Base-by-base conservation (phyloP, 805 yeast genomes). In the Lipomyces sp. region DNA sequence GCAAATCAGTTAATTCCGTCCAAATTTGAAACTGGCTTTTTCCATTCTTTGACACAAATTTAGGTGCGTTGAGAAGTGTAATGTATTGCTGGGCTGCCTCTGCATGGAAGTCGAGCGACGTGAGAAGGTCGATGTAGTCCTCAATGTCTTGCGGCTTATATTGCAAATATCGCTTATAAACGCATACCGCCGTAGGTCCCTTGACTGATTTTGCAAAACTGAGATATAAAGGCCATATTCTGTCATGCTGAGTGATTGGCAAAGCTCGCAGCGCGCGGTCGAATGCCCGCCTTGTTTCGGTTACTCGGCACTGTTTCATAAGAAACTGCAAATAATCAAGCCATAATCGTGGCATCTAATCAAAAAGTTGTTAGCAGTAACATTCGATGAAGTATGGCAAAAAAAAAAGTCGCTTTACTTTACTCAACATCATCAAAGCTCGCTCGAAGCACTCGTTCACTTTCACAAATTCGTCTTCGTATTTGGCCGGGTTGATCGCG, bases 151-250 rank as follows among this genome's bases (percentile, higher is more conserved):
- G 63, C 2, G 77, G 75, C 34, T 67, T 62, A 59, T 70, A 72
- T 59, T 69, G 66, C 4, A 76, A 59, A 65, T 78, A 82, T 50
- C 84, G 70, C 35, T 65, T 68, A 74, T 77, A 79, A 3, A 81
- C 73, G 10, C 57, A 32, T 33, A 78, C 78, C 0, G 76, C 79
- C 0, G 83, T 78, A 0, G 33, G 62, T 30, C 85, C 88, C 2
- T 82, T 83, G 30, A 81, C 77, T 0, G 67, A 60, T 56, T 77
- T 77, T 0, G 86, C 85, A 75, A 82, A 85, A 29, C 77, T 71
- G 55, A 88, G 77, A 64, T 85, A 89, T 66, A 82, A 73, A 0
- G 81, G 77, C 84, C 95, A 84, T 39, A 89, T 82, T 35, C 79
- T 69, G 3, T 82, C 81, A 75, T 87, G 92, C 64, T 85, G 87